Conservation (phyloP, 768 basidiomycete species). For the Suillus placidus region DNA sequence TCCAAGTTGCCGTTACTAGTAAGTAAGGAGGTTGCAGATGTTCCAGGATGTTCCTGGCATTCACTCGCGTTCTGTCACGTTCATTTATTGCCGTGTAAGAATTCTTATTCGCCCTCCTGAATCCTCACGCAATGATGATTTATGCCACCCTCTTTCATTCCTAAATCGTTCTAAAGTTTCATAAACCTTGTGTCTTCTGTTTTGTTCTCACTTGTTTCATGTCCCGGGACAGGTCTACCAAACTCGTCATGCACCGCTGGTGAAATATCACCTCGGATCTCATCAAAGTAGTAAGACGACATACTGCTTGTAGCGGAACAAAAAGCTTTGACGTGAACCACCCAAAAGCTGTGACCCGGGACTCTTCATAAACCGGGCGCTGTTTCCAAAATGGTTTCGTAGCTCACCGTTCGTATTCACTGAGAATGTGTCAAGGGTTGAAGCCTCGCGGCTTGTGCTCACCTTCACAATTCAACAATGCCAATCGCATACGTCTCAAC, state of each 20-base stretch:
- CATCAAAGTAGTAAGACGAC: slow-evolving; percentile 25
- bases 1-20: slow-evolving; percentile 8
- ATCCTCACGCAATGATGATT: slow-evolving; percentile 15
- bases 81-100: slow-evolving; percentile 10
- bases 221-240: slow-evolving; percentile 37
- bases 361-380: slow-evolving; percentile 33
- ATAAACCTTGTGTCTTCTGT: slow-evolving; percentile 22
- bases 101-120: slow-evolving; percentile 15
- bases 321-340: slow-evolving; percentile 32
- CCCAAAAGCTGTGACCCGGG: slow-evolving; percentile 34
- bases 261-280: slow-evolving; percentile 37
- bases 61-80: slow-evolving; percentile 20
- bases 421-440: slow-evolving; percentile 28
- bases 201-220: slow-evolving; percentile 29
- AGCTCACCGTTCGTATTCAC: slow-evolving; percentile 17
- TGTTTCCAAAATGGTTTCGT: slow-evolving; percentile 16
- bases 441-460: slow-evolving; percentile 26
- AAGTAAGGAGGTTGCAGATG: background rate
- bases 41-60: slow-evolving; percentile 12
- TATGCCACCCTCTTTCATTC: slow-evolving; percentile 30
- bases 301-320: slow-evolving; percentile 20
- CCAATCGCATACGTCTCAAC: slow-evolving; percentile 6
- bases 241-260: slow-evolving; percentile 34
- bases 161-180: slow-evolving; percentile 38
- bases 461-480: slow-evolving; percentile 13